Conservation (phyloP, 768 basidiomycete species). For the Calvatia gigantea region DNA sequence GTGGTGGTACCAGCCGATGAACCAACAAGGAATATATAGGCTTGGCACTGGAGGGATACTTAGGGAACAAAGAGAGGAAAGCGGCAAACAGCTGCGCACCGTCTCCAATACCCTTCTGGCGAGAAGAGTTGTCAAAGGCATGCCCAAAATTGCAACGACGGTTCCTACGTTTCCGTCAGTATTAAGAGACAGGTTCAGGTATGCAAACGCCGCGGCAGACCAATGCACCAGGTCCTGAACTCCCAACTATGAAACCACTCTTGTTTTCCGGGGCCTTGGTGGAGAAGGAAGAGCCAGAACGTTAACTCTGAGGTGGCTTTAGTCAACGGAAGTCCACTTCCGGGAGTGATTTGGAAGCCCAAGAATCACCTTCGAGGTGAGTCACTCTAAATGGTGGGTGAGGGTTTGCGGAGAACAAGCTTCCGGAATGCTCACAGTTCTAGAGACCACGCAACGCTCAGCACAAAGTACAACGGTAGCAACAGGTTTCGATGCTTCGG, state of each 20-base stretch:
- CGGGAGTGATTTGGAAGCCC: background rate
- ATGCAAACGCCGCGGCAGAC: constrained; percentile 32
- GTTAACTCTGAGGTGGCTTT: constrained; percentile 50
- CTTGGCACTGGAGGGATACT: constrained; percentile 46
- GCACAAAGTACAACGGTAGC: constrained; percentile 65
- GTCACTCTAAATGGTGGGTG: constrained; percentile 48
- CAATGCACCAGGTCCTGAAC: constrained; percentile 67
- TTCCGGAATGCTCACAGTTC: constrained; percentile 54
- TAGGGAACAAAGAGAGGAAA: constrained; percentile 1
- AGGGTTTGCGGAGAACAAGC: background rate
- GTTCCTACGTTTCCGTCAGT: constrained; percentile 44
- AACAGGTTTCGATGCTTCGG: constrained; percentile 46
- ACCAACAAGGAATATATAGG: constrained; percentile 76
- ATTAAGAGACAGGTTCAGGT: background rate
- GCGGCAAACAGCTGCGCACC: constrained; percentile 31
- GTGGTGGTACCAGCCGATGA: constrained; percentile 62
- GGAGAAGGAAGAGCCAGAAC: constrained; percentile 81
- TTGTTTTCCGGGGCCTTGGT: constrained; percentile 68
- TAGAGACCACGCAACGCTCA: constrained; percentile 73
- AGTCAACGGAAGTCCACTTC: background rate
- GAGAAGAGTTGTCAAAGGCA: constrained; percentile 67
- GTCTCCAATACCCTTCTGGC: constrained; percentile 55
- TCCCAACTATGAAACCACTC: constrained; percentile 83
- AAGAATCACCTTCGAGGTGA: constrained; percentile 69
- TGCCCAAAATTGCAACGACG: constrained; percentile 57